Percentiles rank a stretch among this genome's conserved stretches.
These are phyloP conservation scores for Scolecobasidium constrictum DNA, from an alignment of 2,329 filamentous ascomycete genomes.

Conservation along the genomic window DNA sequence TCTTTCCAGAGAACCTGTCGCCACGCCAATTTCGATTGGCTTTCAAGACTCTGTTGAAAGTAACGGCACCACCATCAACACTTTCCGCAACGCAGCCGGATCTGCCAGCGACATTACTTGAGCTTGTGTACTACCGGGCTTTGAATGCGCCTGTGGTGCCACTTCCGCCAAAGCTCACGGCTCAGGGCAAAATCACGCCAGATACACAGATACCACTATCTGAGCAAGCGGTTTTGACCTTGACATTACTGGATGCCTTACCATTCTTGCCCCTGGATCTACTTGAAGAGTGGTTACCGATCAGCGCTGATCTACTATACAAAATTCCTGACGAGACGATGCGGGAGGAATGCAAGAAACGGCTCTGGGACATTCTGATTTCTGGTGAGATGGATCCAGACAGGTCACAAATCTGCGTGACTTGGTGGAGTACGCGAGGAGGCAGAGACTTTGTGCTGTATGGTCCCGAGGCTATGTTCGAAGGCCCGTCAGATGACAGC, in stretches of 20 bases:
- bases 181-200: conserved; percentile 20
- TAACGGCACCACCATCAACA: conserved; percentile 68
- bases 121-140: conserved; percentile 62
- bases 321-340: conserved; percentile 50
- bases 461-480: conserved; percentile 32
- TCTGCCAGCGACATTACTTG: conserved; percentile 69
- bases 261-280: conserved; percentile 59
- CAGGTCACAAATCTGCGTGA: conserved; percentile 63
- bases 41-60: conserved; percentile 73
- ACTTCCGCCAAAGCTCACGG: conserved; percentile 18
- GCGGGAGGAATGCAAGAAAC: conserved; percentile 52
- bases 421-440: conserved; percentile 70
- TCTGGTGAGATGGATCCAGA: conserved; percentile 85
- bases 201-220: conserved; percentile 39
- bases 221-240: conserved; percentile 64
- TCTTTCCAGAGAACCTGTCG: conserved; percentile 70
- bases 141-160: conserved; percentile 39
- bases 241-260: conserved; percentile 70
- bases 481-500: conserved; percentile 18
- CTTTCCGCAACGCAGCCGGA: conserved; percentile 63
- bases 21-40: conserved; percentile 80
- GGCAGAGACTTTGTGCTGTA: conserved; percentile 46
- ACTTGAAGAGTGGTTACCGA: conserved; percentile 70
- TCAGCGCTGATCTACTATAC: conserved; percentile 58
- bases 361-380: conserved; percentile 71